These are phyloP conservation scores for Populus tomentosa DNA, from an alignment of 441 rosid species.

Conservation along the genomic window DNA sequence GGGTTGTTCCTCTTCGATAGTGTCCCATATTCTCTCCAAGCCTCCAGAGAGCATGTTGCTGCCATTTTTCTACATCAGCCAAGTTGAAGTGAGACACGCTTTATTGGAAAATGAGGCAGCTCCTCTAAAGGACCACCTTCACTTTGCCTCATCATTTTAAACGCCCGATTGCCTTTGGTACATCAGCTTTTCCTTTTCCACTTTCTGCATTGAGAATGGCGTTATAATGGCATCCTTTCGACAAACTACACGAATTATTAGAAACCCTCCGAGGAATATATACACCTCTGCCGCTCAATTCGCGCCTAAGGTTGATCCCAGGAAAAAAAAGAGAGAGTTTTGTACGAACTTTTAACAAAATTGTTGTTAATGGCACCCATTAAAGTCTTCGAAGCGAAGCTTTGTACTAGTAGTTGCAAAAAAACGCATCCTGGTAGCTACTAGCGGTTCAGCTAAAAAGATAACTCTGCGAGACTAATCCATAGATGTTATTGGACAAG, in stretches of 20 bases:
- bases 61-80: not conserved
- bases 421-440: not conserved
- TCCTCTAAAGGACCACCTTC: conserved; percentile 14
- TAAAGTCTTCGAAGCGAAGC: too few relatives aligned
- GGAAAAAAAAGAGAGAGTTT: accelerated
- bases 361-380: too few relatives aligned
- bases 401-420: too few relatives aligned
- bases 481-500: not conserved
- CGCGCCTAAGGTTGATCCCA: not conserved
- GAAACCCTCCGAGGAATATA: not conserved
- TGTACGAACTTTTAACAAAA: not conserved
- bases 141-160: conserved; percentile 13
- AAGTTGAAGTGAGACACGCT: not conserved
- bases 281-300: not conserved
- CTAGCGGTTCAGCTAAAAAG: not conserved
- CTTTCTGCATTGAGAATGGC: not conserved
- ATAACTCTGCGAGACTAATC: not conserved
- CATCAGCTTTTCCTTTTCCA: not conserved
- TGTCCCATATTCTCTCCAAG: not conserved
- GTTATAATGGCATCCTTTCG: not conserved
- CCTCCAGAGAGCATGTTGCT: not conserved
- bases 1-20: not conserved
- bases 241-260: not conserved
- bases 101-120: not conserved
- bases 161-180: not conserved